Percentiles rank a stretch among this genome's conserved stretches.
Evolutionary conservation across 83 land plant genomes (phyloP).

Genomic region (Larix sibirica): DNA sequence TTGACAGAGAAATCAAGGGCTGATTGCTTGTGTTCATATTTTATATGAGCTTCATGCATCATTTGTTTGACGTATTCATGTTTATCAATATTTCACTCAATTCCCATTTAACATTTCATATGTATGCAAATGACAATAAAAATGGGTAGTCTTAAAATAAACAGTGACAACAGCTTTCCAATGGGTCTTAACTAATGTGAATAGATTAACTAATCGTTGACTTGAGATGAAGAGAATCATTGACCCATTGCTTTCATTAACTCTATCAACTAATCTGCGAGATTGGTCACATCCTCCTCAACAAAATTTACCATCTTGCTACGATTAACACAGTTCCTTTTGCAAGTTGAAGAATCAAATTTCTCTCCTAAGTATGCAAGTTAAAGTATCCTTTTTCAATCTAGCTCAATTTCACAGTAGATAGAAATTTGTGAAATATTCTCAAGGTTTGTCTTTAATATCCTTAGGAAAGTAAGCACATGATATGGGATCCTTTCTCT

Average conservation of each 20-base stretch:
- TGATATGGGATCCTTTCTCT: no score
- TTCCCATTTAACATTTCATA: no score
- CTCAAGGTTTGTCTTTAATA: slow-evolving; percentile 78
- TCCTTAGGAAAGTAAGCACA: slow-evolving; percentile 8
- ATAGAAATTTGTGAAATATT: slow-evolving; percentile 87
- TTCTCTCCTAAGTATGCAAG: slow-evolving; percentile 96
- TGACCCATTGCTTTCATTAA: slow-evolving; percentile 70
- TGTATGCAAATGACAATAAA: no score
- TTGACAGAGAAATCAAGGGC: no score
- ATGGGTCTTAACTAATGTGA: no score
- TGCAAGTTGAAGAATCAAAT: slow-evolving; percentile 73
- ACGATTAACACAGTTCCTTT: slow-evolving; percentile 90
- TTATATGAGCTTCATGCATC: no score
- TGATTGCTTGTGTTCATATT: no score
- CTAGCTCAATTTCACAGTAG: slow-evolving; percentile 94
- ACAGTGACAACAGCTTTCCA: no score
- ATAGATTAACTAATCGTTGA: no score
- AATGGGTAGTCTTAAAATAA: no score
- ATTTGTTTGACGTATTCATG: no score
- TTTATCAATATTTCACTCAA: no score
- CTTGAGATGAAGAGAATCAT: slow-evolving; percentile 69
- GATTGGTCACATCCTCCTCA: slow-evolving; percentile 85
- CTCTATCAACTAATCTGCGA: slow-evolving; percentile 82
- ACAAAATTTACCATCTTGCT: slow-evolving; percentile 48
- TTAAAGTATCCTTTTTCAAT: slow-evolving; percentile 91